Evolutionary conservation across 2,329 filamentous ascomycete species (phyloP).

Genomic region (Fusarium armeniacum): DNA sequence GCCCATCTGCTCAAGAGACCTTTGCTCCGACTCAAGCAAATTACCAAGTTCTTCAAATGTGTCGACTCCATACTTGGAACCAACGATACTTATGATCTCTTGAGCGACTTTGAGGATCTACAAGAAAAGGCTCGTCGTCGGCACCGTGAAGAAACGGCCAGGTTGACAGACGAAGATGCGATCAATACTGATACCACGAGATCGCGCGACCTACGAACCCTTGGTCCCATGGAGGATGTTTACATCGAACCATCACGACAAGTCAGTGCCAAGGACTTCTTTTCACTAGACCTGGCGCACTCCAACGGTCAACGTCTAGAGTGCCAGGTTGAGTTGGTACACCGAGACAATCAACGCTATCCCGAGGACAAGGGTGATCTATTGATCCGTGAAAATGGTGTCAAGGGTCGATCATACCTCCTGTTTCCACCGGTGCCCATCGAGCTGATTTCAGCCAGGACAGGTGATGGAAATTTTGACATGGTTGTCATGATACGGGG

Average conservation of each 20-base stretch:
- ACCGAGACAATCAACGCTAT: conserved; percentile 82
- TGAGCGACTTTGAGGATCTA: conserved; percentile 74
- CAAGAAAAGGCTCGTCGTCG: conserved; percentile 81
- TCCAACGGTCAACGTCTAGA: conserved; percentile 91
- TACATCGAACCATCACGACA: conserved; percentile 82
- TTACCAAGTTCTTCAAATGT: conserved; percentile 84
- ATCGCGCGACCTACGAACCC: conserved; percentile 81
- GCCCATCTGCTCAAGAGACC: conserved; percentile 93
- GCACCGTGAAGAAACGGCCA: conserved; percentile 75
- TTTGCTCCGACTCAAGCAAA: conserved; percentile 87
- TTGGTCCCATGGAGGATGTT: conserved; percentile 78
- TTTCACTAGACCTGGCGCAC: conserved; percentile 86
- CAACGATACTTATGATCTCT: conserved; percentile 59
- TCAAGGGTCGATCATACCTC: conserved; percentile 79
- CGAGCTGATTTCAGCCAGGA: conserved; percentile 81
- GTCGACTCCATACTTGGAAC: conserved; percentile 69
- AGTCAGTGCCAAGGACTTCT: conserved; percentile 90
- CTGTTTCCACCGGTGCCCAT: conserved; percentile 90
- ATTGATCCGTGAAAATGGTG: conserved; percentile 92
- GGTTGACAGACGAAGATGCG: conserved; percentile 86
- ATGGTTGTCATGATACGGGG: conserved; percentile 91
- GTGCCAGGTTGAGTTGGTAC: conserved; percentile 88
- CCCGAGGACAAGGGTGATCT: conserved; percentile 81
- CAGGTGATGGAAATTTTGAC: conserved; percentile 77
- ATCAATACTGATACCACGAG: conserved; percentile 84